A percentile compares a stretch with the other conserved stretches of the same genome.
These are phyloP conservation scores for Hanseniaspora nectarophila DNA, from an alignment of 805 yeast genomes.

Conservation along the genomic window DNA sequence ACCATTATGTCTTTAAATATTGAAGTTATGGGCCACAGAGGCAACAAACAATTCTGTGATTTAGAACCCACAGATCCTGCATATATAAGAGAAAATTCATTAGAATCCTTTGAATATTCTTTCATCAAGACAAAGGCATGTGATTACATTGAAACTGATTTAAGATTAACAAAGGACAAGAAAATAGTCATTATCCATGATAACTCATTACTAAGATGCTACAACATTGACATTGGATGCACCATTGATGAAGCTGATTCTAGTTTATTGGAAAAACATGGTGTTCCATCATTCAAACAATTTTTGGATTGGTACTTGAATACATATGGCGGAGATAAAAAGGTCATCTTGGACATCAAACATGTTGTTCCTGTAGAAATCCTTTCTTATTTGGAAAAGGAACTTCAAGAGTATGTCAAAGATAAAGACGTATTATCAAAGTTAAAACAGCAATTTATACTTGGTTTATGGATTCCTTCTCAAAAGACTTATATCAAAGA, in stretches of 20 bases:
- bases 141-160: constrained; percentile 41
- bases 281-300: constrained; percentile 35
- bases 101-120: constrained; percentile 37
- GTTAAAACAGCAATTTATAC: constrained; percentile 37
- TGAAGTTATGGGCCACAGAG: constrained; percentile 28
- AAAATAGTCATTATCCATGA: constrained; percentile 46
- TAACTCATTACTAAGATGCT: constrained; percentile 38
- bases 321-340: constrained; percentile 25
- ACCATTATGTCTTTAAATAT: neutral
- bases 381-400: constrained; percentile 31
- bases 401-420: constrained; percentile 29
- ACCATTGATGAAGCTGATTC: constrained; percentile 30
- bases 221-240: constrained; percentile 30
- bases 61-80: constrained; percentile 16
- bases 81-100: constrained; percentile 37
- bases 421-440: constrained; percentile 23
- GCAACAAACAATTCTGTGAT: constrained; percentile 21
- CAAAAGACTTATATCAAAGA: constrained; percentile 34
- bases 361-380: constrained; percentile 36
- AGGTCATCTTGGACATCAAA: constrained; percentile 43
- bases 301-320: constrained; percentile 29
- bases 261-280: constrained; percentile 21
- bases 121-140: constrained; percentile 32
- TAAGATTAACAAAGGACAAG: constrained; percentile 45
- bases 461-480: constrained; percentile 44